These are phyloP conservation scores for Kodamaea fungicola DNA, from an alignment of 1,139 yeast species.

Conservation along the genomic window DNA sequence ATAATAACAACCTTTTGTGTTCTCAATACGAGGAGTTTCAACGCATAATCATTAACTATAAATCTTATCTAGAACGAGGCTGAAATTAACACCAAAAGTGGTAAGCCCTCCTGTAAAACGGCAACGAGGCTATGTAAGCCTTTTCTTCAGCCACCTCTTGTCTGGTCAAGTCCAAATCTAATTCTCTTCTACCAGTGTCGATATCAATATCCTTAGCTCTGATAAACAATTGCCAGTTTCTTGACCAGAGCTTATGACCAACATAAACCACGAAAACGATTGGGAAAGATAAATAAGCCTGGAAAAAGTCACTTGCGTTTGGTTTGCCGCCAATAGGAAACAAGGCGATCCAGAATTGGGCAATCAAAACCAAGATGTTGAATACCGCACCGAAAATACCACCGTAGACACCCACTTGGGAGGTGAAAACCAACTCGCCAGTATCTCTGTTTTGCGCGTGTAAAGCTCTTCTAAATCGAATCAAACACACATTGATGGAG, in stretches of 20 bases:
- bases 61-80: too few relatives aligned
- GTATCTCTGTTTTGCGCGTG: constrained; percentile 29
- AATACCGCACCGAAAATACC: constrained; percentile 27
- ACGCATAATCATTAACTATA: too few relatives aligned
- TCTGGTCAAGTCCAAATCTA: constrained; percentile 49
- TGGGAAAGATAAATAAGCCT: constrained; percentile 52
- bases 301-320: constrained; percentile 43
- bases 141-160: constrained; percentile 51
- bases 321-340: constrained; percentile 37
- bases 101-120: constrained; percentile 30
- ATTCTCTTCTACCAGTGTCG: constrained; percentile 52
- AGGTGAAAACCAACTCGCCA: constrained; percentile 28
- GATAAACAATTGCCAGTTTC: constrained; percentile 38
- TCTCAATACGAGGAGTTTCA: too few relatives aligned
- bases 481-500: constrained; percentile 32
- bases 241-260: constrained; percentile 49
- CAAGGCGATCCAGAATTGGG: constrained; percentile 43
- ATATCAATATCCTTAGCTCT: constrained; percentile 50
- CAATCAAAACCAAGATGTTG: constrained; percentile 30
- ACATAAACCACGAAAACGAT: constrained; percentile 48
- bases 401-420: constrained; percentile 34
- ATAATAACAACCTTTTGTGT: too few relatives aligned
- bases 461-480: constrained; percentile 36
- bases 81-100: constrained; percentile 46
- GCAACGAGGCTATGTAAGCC: constrained; percentile 29